Evolutionary conservation across 1,284 basidiomycete genomes (phyloP).

Genomic region (Naganishia cerealis): DNA sequence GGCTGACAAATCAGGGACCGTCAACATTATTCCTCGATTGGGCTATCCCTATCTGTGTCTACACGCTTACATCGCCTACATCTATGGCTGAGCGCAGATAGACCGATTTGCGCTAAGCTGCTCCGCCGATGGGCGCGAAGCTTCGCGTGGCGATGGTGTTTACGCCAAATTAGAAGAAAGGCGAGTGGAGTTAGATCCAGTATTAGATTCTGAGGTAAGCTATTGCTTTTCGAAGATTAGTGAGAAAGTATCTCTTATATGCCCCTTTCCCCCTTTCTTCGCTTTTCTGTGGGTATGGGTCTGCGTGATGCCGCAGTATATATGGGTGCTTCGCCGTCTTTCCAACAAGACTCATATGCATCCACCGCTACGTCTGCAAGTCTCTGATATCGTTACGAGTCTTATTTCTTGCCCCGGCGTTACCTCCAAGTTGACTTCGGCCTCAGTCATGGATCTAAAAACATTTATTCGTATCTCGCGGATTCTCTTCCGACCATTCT

Average conservation of each 20-base stretch:
- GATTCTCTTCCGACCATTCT: slow-evolving; percentile 32
- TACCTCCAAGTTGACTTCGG: slow-evolving; percentile 16
- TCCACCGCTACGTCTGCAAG: slow-evolving; percentile 32
- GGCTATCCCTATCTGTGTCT: neutral
- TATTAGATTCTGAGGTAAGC: slow-evolving; percentile 15
- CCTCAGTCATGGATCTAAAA: slow-evolving; percentile 29
- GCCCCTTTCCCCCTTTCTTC: neutral
- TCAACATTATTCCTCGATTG: neutral
- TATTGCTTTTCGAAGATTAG: neutral
- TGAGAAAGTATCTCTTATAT: neutral
- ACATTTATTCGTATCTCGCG: slow-evolving; percentile 33
- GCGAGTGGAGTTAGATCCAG: neutral
- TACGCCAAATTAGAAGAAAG: neutral
- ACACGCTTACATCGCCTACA: neutral
- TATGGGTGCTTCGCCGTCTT: slow-evolving; percentile 29
- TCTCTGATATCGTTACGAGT: slow-evolving; percentile 32
- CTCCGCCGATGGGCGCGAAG: neutral
- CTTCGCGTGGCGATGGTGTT: neutral
- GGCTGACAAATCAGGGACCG: neutral
- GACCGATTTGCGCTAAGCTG: slow-evolving; percentile 22
- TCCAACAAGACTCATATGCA: slow-evolving; percentile 36
- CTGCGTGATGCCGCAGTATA: slow-evolving; percentile 10
- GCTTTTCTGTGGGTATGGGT: neutral
- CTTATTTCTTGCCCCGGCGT: slow-evolving; percentile 22
- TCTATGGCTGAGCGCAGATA: neutral